Evolutionary conservation across 129 eudicot genomes (phyloP), one percentile per base, ranked within the genome.

Genomic region (Tagetes patula): DNA sequence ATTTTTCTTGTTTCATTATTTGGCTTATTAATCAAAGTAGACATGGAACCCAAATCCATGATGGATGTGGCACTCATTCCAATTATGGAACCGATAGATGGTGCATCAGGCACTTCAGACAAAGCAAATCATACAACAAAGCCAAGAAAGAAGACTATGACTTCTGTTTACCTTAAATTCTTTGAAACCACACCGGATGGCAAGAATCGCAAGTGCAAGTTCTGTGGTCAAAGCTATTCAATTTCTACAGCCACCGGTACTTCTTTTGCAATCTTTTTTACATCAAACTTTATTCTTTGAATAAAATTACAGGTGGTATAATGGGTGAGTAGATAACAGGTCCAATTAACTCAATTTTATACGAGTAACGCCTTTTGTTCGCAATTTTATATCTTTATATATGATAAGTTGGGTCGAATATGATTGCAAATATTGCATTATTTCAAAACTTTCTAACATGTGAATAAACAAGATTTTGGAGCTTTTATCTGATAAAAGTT

Each of bases 171-270:
- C 83, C 98, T 93, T 59, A 93, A 80, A 82, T 90, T 78, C 68
- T 93, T 93, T 74, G 96, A 89, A 75, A 90, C 96, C 30, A 82
- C 96, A 46, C 49, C 84, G 0, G 98, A 93, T 82, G 98, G 98
- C 74, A 93, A 93, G 82, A 93, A 86, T 69, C 85, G 98, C 41
- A 86, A 78, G 78, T 93, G 98, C 86, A 93, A 87, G 74, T 93
- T 93, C 61, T 93, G 98, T 78, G 98, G 98, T 38, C 98, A 93
- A 84, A 85, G 86, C 85, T 93, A 93, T 83, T 93, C 98, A 40
- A 90, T 93, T 77, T 88, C 98, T 73, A 93, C 98, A 53, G 98
- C 98, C 68, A 93, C 98, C 0, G 98, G 98, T 93, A 87, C 67
- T 59, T 65, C 64, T 36, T 64, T 67, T 77, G 55, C 37, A 27